Percentiles rank a stretch among this genome's conserved stretches.
Conservation (phyloP, 2,329 filamentous ascomycete genomes). For the Fusarium abutilonis region DNA sequence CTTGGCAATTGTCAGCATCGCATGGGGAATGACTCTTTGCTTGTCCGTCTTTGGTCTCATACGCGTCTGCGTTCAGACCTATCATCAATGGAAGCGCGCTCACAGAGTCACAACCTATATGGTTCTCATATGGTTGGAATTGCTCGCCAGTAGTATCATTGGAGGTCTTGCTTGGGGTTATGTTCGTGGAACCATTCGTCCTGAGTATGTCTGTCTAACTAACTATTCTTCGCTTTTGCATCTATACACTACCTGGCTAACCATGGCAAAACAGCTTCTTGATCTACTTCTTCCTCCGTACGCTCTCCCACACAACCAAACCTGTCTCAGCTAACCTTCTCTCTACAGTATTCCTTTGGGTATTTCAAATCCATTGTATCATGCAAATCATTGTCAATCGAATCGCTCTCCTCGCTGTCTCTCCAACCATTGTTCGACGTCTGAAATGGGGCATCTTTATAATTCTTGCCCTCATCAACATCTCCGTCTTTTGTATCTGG, state of each 20-base stretch:
- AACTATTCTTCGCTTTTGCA: background rate
- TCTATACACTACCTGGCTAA: constrained; percentile 18
- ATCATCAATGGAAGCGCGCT: constrained; percentile 46
- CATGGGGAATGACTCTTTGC: constrained; percentile 52
- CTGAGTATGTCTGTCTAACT: constrained; percentile 28
- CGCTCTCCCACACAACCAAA: background rate
- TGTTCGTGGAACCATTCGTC: constrained; percentile 46
- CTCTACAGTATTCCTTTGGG: constrained; percentile 45
- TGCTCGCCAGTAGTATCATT: constrained; percentile 49
- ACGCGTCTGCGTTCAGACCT: constrained; percentile 51
- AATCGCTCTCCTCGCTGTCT: constrained; percentile 56
- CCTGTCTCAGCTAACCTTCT: constrained; percentile 16
- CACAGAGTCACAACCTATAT: constrained; percentile 51
- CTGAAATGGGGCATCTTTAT: constrained; percentile 57
- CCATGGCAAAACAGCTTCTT: constrained; percentile 44
- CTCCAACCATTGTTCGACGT: constrained; percentile 48
- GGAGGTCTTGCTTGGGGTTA: constrained; percentile 52
- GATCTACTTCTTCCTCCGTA: constrained; percentile 40
- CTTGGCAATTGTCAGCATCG: constrained; percentile 50
- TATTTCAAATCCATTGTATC: constrained; percentile 55
- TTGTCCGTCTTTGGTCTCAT: constrained; percentile 49
- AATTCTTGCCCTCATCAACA: constrained; percentile 57
- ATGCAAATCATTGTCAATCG: constrained; percentile 65
- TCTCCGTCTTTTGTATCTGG: constrained; percentile 62
- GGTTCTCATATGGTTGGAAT: constrained; percentile 54